phyloP scores from a whole-genome alignment of 1,284 basidiomycete genomes.

The Sphaerobolus stellatus region DNA sequence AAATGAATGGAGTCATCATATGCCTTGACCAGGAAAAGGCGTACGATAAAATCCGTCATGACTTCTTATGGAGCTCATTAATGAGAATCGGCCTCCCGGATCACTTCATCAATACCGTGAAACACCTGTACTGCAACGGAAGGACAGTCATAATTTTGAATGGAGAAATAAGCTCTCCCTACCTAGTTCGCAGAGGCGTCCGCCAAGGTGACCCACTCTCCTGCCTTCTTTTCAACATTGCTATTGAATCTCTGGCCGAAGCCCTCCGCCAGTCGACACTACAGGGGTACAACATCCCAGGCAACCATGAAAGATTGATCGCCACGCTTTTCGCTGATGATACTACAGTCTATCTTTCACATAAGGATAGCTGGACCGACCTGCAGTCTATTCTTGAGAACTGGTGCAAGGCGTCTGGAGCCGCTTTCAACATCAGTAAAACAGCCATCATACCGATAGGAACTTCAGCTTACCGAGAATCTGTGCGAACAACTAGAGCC shows the following conservation, averaged over 20 bases:
- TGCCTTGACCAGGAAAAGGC: neutral
- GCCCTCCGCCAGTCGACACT: no score
- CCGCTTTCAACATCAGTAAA: slow-evolving; percentile 25
- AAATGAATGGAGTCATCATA: neutral
- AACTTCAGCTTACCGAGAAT: neutral
- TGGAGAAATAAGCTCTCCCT: neutral
- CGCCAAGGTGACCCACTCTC: slow-evolving; percentile 16
- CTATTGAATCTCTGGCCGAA: slow-evolving; percentile 28
- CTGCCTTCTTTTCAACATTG: slow-evolving; percentile 29
- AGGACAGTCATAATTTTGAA: neutral
- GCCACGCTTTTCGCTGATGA: neutral
- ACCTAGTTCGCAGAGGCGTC: slow-evolving; percentile 2
- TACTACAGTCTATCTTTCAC: neutral
- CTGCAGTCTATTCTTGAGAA: slow-evolving; percentile 16
- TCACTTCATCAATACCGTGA: neutral
- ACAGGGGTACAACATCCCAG: neutral
- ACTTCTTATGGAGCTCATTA: neutral
- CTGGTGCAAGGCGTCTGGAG: slow-evolving; percentile 22
- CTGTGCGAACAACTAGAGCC: neutral
- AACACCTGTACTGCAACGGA: neutral
- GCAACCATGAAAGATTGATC: neutral
- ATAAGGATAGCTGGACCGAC: slow-evolving; percentile 14
- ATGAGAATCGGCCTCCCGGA: neutral
- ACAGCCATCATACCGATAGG: slow-evolving; percentile 23
- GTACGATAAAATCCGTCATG: neutral